Evolutionary conservation across 768 basidiomycete genomes (phyloP).

Genomic region (Sarcodon aspratus): DNA sequence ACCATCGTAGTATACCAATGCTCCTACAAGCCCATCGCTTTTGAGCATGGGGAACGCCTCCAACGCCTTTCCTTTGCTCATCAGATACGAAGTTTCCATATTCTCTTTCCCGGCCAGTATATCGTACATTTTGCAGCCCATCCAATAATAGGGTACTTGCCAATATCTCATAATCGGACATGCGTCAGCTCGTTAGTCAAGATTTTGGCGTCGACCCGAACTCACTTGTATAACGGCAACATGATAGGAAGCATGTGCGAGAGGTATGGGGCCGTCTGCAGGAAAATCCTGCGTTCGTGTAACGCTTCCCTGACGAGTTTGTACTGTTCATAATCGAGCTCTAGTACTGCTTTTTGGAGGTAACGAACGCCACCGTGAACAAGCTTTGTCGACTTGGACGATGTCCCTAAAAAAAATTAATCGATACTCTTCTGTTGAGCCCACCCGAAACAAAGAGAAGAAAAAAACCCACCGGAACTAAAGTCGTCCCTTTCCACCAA

Average conservation of each 20-base stretch:
- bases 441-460: too few species aligned
- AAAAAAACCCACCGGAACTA: slow-evolving; percentile 40
- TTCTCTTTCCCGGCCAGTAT: slow-evolving; percentile 91
- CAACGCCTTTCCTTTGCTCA: slow-evolving; percentile 88
- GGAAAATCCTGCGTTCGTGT: slow-evolving; percentile 85
- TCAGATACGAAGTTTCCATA: slow-evolving; percentile 91
- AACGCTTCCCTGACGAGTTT: slow-evolving; percentile 95
- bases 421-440: neutral
- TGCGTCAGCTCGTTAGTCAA: slow-evolving; percentile 3
- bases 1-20: slow-evolving; percentile 97
- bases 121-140: slow-evolving; percentile 95
- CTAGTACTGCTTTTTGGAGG: slow-evolving; percentile 92
- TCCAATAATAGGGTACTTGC: slow-evolving; percentile 95
- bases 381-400: slow-evolving; percentile 95
- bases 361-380: slow-evolving; percentile 98
- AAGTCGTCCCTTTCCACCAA: slow-evolving; percentile 93
- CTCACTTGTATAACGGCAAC: slow-evolving; percentile 89
- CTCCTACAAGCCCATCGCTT: slow-evolving; percentile 82
- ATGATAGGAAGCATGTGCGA: slow-evolving; percentile 93
- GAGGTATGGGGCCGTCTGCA: slow-evolving; percentile 93
- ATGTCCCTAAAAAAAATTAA: slow-evolving; percentile 53
- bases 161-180: slow-evolving; percentile 49
- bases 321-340: slow-evolving; percentile 93
- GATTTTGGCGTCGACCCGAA: neutral
- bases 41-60: slow-evolving; percentile 98